Percentiles rank a stretch among this genome's conserved stretches.
Evolutionary conservation across 305 asterid genomes (phyloP).

Genomic region (Vinca major): DNA sequence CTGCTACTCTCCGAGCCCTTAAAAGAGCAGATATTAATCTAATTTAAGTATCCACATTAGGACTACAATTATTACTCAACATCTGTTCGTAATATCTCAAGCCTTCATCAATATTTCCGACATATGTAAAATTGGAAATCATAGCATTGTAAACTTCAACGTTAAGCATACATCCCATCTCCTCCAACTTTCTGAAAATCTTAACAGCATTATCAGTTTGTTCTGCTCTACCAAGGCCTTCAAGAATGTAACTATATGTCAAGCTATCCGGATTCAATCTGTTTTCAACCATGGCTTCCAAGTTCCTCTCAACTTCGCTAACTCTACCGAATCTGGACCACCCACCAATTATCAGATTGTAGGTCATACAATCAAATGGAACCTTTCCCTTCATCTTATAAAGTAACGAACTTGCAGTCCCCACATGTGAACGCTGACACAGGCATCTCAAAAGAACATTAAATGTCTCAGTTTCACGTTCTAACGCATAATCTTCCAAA

Average conservation of each 20-base stretch:
- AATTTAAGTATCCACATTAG: constrained; percentile 52
- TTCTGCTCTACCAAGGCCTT: constrained; percentile 70
- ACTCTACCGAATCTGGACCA: constrained; percentile 73
- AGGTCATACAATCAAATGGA: constrained; percentile 33
- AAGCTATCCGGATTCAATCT: constrained; percentile 54
- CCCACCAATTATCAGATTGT: constrained; percentile 60
- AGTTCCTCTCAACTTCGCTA: constrained; percentile 44
- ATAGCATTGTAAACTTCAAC: constrained; percentile 61
- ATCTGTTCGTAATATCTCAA: constrained; percentile 43
- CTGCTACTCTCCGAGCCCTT: constrained; percentile 59
- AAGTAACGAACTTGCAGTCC: constrained; percentile 51
- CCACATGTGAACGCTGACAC: constrained; percentile 42
- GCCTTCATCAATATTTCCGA: constrained; percentile 46
- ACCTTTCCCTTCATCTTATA: constrained; percentile 49
- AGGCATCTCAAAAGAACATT: constrained; percentile 51
- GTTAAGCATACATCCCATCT: constrained; percentile 29
- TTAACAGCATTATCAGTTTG: constrained; percentile 44
- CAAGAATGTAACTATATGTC: constrained; percentile 53
- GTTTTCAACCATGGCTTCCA: constrained; percentile 59
- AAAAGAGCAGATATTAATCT: constrained; percentile 46
- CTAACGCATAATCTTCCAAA: constrained; percentile 46
- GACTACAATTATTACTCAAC: constrained; percentile 37
- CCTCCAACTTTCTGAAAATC: constrained; percentile 48
- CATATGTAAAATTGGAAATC: constrained; percentile 45
- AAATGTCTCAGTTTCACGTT: constrained; percentile 33